Evolutionary conservation across 83 land plant species (phyloP).

Genomic region (Diphasiastrum complanatum): DNA sequence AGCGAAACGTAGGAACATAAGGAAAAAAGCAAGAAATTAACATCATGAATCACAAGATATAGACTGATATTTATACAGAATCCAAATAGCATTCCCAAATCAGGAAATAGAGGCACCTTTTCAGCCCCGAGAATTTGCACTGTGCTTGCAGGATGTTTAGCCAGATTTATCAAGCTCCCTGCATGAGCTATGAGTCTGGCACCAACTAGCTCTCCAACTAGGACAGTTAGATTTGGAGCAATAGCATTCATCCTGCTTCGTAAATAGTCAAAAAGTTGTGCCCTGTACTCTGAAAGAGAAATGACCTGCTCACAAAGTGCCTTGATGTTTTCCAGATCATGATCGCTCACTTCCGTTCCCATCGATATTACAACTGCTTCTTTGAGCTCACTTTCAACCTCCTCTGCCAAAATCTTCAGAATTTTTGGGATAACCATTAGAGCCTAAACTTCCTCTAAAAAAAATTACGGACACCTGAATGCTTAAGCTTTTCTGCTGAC

Average conservation of each 20-base stretch:
- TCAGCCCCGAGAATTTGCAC: conserved; percentile 98
- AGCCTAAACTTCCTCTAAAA: neutral
- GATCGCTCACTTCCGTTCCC: conserved; percentile 96
- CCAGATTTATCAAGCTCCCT: conserved; percentile 85
- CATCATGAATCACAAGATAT: too few species aligned
- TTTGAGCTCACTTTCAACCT: conserved; percentile 75
- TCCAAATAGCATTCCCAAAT: too few species aligned
- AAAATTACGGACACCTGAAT: neutral
- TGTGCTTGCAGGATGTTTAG: conserved; percentile 95
- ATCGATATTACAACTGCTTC: conserved; percentile 84
- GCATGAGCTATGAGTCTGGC: conserved; percentile 97
- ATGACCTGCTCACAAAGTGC: conserved; percentile 90
- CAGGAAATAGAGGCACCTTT: conserved; percentile 47
- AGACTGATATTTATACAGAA: too few species aligned
- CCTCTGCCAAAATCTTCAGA: conserved; percentile 67
- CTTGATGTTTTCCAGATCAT: conserved; percentile 76
- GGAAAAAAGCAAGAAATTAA: too few species aligned
- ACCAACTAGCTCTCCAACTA: conserved; percentile 98
- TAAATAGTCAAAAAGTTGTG: conserved; percentile 82
- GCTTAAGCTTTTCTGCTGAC: too few species aligned
- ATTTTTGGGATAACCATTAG: neutral
- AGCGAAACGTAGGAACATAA: too few species aligned
- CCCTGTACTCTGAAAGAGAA: conserved; percentile 81
- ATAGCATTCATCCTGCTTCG: conserved; percentile 93
- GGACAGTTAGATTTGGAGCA: conserved; percentile 91